A percentile compares a stretch with the other conserved stretches of the same genome.
Evolutionary conservation across 768 basidiomycete genomes (phyloP).

Genomic region (Grammothele lineata): DNA sequence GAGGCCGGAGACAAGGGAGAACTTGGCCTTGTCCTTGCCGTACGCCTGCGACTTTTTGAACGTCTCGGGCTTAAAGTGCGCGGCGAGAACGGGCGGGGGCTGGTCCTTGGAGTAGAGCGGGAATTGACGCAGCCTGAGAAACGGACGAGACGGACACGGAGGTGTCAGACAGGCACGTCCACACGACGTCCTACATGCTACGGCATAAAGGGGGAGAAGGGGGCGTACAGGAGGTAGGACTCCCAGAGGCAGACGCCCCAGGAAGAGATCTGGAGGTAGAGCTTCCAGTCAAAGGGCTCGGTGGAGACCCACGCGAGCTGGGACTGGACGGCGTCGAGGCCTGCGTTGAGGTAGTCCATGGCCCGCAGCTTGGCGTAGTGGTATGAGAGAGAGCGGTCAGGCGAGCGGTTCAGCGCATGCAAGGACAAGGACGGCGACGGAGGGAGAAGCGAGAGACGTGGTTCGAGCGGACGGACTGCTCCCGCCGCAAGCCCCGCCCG

Average conservation of each 20-base stretch:
- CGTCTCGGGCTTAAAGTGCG: constrained; percentile 62
- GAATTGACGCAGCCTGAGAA: constrained; percentile 66
- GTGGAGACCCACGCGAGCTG: constrained; percentile 68
- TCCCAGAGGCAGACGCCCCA: constrained; percentile 83
- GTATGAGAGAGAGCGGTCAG: too few species aligned
- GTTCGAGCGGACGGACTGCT: too few species aligned
- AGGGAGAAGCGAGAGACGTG: too few species aligned
- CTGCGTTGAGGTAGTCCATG: constrained; percentile 23
- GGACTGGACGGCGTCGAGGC: constrained; percentile 49
- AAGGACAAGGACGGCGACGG: too few species aligned
- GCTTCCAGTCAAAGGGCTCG: constrained; percentile 76
- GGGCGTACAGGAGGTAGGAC: constrained; percentile 75
- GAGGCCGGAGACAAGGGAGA: constrained; percentile 67
- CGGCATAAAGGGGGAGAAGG: background rate
- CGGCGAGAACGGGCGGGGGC: constrained; percentile 67
- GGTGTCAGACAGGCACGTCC: background rate
- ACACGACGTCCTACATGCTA: too few species aligned
- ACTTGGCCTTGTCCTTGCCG: constrained; percentile 86
- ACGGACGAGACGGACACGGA: too few species aligned
- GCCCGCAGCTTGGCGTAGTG: too few species aligned
- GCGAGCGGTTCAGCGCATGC: too few species aligned
- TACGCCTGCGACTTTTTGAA: constrained; percentile 92
- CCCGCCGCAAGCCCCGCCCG: too few species aligned
- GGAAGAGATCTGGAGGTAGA: constrained; percentile 73
- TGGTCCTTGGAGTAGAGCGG: constrained; percentile 74